phyloP scores from a whole-genome alignment of 352 stramenopile genomes.

The Thraustochytrium striatum region DNA sequence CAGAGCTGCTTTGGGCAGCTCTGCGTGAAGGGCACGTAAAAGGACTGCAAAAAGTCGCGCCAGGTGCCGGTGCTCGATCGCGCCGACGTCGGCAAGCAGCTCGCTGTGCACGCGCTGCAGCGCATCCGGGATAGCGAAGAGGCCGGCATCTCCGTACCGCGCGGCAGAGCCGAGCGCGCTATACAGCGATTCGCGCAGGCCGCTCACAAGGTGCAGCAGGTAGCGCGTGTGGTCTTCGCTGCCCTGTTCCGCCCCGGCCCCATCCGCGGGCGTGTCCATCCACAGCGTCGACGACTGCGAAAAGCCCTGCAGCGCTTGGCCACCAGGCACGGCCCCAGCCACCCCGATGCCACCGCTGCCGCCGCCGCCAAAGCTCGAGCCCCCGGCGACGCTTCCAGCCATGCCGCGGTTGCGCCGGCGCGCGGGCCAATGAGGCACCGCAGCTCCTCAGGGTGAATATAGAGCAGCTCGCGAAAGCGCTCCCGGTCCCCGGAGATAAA shows the following conservation, averaged over 20 bases:
- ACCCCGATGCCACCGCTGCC: too few relatives aligned
- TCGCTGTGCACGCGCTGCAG: not conserved
- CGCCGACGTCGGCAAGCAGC: not conserved
- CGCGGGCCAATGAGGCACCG: constrained; percentile 17
- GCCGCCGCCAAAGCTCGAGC: too few relatives aligned
- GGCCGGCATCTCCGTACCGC: not conserved
- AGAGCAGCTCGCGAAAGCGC: constrained; percentile 16
- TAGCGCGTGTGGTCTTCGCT: not conserved
- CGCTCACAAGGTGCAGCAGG: not conserved
- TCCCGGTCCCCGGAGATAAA: not conserved
- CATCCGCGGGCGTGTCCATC: too few relatives aligned
- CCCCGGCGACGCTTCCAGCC: not conserved
- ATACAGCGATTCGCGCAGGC: constrained; percentile 19
- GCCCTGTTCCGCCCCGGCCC: not conserved
- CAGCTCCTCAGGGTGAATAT: constrained; percentile 35
- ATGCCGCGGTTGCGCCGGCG: not conserved
- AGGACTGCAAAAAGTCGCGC: constrained; percentile 9
- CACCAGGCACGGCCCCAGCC: too few relatives aligned
- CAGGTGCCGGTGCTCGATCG: not conserved
- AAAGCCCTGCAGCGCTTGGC: too few relatives aligned
- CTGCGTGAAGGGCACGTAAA: not conserved
- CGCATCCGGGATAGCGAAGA: constrained; percentile 18
- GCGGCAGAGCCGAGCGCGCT: not conserved
- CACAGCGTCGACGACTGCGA: too few relatives aligned
- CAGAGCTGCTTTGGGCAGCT: not conserved